A percentile compares a stretch with the other conserved stretches of the same genome.
Evolutionary conservation across 768 basidiomycete species (phyloP).

Genomic region (Cystobasidium ongulense): DNA sequence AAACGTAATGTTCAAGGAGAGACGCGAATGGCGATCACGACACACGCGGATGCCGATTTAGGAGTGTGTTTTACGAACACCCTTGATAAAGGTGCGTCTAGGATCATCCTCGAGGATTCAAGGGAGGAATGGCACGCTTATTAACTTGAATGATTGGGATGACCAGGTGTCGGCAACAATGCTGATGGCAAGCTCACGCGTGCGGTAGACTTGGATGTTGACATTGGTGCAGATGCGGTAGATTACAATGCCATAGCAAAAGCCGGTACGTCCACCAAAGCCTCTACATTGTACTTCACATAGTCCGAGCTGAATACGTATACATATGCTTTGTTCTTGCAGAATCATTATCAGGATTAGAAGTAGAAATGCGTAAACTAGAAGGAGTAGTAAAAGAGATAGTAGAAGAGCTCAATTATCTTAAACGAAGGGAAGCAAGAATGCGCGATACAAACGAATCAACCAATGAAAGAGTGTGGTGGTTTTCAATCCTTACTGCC

Average conservation of each 20-base stretch:
- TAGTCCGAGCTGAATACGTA: neutral
- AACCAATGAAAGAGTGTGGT: slow-evolving; percentile 81
- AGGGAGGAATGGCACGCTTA: neutral
- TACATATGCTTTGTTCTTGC: neutral
- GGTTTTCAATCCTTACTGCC: slow-evolving; percentile 84
- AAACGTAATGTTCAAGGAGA: slow-evolving; percentile 83
- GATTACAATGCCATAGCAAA: slow-evolving; percentile 99
- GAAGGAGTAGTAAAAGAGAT: slow-evolving; percentile 93
- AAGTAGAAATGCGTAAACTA: slow-evolving; percentile 96
- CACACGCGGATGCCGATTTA: slow-evolving; percentile 85
- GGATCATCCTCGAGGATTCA: neutral
- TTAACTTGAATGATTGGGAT: slow-evolving; percentile 50
- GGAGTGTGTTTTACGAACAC: slow-evolving; percentile 90
- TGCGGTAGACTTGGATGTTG: slow-evolving; percentile 84
- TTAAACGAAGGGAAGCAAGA: slow-evolving; percentile 77
- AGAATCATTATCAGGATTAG: slow-evolving; percentile 85
- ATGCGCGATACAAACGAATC: slow-evolving; percentile 89
- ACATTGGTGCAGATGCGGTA: slow-evolving; percentile 95
- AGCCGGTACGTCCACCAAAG: slow-evolving; percentile 49
- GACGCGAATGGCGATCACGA: slow-evolving; percentile 84
- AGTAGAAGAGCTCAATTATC: slow-evolving; percentile 82
- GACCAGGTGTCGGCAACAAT: slow-evolving; percentile 43
- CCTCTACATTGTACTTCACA: neutral
- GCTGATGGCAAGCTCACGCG: slow-evolving; percentile 54
- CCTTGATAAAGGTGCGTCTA: slow-evolving; percentile 61